These are phyloP conservation scores for Globisporangium takayamanum DNA, from an alignment of 352 stramenopile species.

Conservation along the genomic window DNA sequence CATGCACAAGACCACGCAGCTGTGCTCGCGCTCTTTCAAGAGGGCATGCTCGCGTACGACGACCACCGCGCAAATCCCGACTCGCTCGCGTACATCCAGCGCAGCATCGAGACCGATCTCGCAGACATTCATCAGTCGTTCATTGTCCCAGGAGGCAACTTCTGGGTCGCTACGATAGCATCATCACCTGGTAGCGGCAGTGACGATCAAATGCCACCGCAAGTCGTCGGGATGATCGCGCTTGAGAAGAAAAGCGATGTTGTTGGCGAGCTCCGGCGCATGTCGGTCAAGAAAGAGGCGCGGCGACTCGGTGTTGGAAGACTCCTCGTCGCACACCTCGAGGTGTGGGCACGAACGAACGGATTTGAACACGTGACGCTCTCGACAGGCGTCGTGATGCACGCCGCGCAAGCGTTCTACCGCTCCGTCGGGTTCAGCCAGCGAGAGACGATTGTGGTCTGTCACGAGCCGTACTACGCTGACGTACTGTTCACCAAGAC, in stretches of 20 bases:
- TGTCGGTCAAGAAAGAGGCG: conserved; percentile 35
- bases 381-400: conserved; percentile 23
- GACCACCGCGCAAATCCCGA: conserved; percentile 14
- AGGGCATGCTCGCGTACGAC: conserved; percentile 34
- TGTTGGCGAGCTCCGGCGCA: conserved; percentile 25
- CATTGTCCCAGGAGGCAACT: conserved; percentile 30
- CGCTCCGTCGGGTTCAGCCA: conserved; percentile 15
- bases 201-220: too few species aligned
- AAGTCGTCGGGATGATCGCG: conserved; percentile 19
- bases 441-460: too few species aligned
- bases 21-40: conserved; percentile 27
- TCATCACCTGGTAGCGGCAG: too few species aligned
- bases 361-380: conserved; percentile 27
- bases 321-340: conserved; percentile 27
- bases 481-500: too few species aligned
- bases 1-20: conserved; percentile 19
- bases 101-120: conserved; percentile 28
- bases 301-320: conserved; percentile 30
- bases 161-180: conserved; percentile 25
- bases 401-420: conserved; percentile 25
- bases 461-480: too few species aligned
- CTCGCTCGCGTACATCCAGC: conserved; percentile 25
- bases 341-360: conserved; percentile 26
- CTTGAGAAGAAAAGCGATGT: conserved; percentile 14
- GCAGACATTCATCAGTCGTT: conserved; percentile 27